Percentiles rank a stretch among this genome's conserved stretches.
Conservation (phyloP, 768 basidiomycete genomes). For the Lentinula raphanica region DNA sequence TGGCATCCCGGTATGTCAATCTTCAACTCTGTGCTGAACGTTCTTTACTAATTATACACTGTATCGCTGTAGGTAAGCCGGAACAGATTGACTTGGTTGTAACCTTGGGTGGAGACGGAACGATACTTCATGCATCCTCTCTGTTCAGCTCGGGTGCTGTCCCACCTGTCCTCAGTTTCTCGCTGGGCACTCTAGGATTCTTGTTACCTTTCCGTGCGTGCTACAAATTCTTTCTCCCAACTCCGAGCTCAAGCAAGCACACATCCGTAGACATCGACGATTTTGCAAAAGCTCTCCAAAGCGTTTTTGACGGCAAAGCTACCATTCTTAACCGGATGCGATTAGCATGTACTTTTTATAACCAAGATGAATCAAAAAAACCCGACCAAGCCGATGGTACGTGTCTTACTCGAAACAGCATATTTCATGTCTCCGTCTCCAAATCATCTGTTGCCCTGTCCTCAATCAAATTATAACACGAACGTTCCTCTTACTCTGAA, state of each 20-base stretch:
- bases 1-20: conserved; percentile 56
- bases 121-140: conserved; percentile 89
- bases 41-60: conserved; percentile 4
- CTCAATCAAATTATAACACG: not conserved
- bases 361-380: conserved; percentile 53
- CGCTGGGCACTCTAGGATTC: conserved; percentile 92
- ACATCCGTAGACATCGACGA: conserved; percentile 73
- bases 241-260: not conserved
- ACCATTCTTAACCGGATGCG: conserved; percentile 89
- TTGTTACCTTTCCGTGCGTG: conserved; percentile 89
- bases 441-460: too few relatives aligned
- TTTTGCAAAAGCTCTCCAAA: conserved; percentile 73
- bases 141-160: conserved; percentile 88
- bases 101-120: conserved; percentile 92
- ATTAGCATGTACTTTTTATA: conserved; percentile 73
- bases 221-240: not conserved
- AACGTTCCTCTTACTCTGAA: conserved; percentile 2
- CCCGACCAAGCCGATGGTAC: conserved; percentile 55
- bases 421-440: conserved; percentile 1
- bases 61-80: conserved; percentile 36
- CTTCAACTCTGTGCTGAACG: not conserved
- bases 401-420: conserved; percentile 11
- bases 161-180: conserved; percentile 87
- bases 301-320: conserved; percentile 73
- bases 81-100: conserved; percentile 80